Base-by-base conservation (phyloP, 495 filamentous ascomycete genomes). In the Aspergillus olivimuriae region DNA sequence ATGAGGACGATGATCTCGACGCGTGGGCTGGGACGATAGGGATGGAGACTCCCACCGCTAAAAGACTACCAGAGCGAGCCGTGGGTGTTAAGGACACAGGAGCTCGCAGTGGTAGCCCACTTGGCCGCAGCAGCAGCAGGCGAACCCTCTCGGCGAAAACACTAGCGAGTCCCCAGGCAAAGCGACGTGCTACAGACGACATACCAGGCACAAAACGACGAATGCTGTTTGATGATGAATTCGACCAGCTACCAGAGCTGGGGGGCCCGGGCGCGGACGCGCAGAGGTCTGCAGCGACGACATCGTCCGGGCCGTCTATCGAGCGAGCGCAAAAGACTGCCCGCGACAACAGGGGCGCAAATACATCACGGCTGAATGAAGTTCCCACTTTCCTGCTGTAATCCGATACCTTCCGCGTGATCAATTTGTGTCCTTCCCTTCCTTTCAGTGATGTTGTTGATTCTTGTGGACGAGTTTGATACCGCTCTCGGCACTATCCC, bases 331-430 rank as follows among this genome's bases (percentile, higher is more conserved):
- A 49, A 38, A 40, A 52, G n/a, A 31, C 9, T 39, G 23, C 17
- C 24, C 40, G 35, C 53, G 21, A 31, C 6, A 37, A 41, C 38
- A 41, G 46, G 35, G 44, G 53, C 41, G 63, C 57, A 43, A 52
- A 57, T 43, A 52, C 50, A 41, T 60, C 63, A 31, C 58, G 63
- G 32, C 61, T 68, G 33, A 68, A 63, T 31, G 61, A 73, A 47
- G 68, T 74, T 41, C 70, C 70, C 33, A 74, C 63, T 31, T 74
- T 74, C 56, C 40, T 74, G 35, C 45, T 69, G 19, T 74, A 58
- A 71, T 38, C 35, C 15, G 14, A 10, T 4, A 4, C 12, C 12
- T 2, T 22, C 12, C 18, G 6, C 6, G 5, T 17, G 5, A 12
- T 17, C 19, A 15, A 38, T n/a, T 38, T 38, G 19, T 12, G 21